Percentiles rank a stretch among this genome's conserved stretches.
Conservation (phyloP, 345 rosid genomes). For the Gossypium arboreum region DNA sequence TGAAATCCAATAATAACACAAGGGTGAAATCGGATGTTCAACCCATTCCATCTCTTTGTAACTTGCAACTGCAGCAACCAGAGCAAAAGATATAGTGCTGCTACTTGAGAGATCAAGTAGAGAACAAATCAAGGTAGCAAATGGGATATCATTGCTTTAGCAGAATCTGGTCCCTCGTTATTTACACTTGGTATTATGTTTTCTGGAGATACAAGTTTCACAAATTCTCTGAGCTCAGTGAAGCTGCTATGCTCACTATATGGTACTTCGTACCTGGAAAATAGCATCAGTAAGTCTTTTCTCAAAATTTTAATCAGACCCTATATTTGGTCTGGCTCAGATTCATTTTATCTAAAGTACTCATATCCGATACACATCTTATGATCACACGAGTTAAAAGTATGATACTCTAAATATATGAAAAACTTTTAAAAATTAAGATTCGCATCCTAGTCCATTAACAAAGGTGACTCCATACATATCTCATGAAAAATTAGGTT, state of each 20-base stretch:
- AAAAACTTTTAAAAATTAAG: too few relatives aligned
- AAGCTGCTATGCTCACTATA: slow-evolving; percentile 94
- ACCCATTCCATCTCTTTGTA: not conserved
- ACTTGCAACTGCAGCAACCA: not conserved
- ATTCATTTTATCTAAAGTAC: not conserved
- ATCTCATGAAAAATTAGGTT: not conserved
- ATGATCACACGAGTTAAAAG: not conserved
- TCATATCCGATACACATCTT: not conserved
- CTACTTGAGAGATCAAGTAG: not conserved
- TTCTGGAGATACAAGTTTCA: slow-evolving; percentile 63
- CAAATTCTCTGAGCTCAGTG: slow-evolving; percentile 77
- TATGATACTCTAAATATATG: not conserved
- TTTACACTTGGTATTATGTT: slow-evolving; percentile 82
- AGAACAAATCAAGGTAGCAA: slow-evolving; percentile 34
- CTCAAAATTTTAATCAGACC: not conserved
- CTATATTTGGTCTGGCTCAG: not conserved
- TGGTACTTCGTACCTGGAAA: slow-evolving; percentile 85
- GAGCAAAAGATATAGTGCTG: not conserved
- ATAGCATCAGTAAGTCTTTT: not conserved
- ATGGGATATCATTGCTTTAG: slow-evolving; percentile 68
- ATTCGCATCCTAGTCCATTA: too few relatives aligned
- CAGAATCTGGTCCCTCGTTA: slow-evolving; percentile 73
- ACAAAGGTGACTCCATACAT: not conserved
- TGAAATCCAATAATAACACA: not conserved
- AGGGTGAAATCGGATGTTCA: not conserved